These are phyloP conservation scores for Xylaria sp. DNA, from an alignment of 2,329 filamentous ascomycete species.

Conservation along the genomic window DNA sequence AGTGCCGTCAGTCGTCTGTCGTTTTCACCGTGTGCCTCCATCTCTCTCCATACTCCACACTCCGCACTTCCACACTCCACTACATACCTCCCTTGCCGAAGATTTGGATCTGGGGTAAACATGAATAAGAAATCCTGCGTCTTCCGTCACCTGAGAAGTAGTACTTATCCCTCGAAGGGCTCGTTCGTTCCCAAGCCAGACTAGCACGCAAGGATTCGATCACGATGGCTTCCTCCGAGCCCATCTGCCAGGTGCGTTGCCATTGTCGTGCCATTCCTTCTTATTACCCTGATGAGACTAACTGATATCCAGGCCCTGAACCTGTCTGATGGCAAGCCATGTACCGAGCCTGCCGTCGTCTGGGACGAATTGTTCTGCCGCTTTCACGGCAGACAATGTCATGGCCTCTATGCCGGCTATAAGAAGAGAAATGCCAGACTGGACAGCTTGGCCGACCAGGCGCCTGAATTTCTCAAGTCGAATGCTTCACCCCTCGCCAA, in stretches of 20 bases:
- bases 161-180: no score
- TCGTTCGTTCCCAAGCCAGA: no score
- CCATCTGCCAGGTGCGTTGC: slow-evolving; percentile 15
- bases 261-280: neutral
- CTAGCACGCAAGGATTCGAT: neutral
- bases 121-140: no score
- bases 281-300: no score
- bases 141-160: no score
- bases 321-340: slow-evolving; percentile 12
- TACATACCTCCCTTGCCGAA: no score
- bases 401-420: slow-evolving; percentile 45
- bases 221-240: neutral
- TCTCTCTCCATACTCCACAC: no score
- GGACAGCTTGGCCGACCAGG: slow-evolving; percentile 33
- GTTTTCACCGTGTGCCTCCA: no score
- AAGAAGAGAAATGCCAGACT: slow-evolving; percentile 43
- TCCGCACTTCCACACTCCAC: no score
- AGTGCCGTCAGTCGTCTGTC: no score
- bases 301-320: no score
- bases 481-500: slow-evolving; percentile 35
- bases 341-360: slow-evolving; percentile 4
- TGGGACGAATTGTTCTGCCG: slow-evolving; percentile 15
- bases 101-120: no score
- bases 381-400: slow-evolving; percentile 34
- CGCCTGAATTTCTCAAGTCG: slow-evolving; percentile 35